phyloP scores from a whole-genome alignment of 768 basidiomycete genomes.

The Roridomyces roridus region DNA sequence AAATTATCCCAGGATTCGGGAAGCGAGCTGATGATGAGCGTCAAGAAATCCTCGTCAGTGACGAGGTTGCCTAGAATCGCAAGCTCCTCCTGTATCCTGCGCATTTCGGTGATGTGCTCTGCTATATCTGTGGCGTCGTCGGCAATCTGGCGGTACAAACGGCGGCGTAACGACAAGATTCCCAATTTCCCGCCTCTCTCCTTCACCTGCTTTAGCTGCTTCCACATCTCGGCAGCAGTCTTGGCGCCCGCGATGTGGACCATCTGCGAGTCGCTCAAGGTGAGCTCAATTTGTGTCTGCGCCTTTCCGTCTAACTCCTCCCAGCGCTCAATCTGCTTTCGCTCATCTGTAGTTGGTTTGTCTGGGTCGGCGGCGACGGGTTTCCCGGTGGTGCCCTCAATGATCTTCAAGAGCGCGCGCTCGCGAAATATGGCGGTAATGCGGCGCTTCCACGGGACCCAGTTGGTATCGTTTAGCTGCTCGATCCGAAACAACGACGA shows the following conservation, averaged over 20 bases:
- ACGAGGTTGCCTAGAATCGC: constrained; percentile 1
- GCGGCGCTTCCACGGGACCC: constrained; percentile 12
- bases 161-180: no score
- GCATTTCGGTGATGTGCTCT: constrained; percentile 2
- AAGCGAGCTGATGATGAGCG: constrained; percentile 8
- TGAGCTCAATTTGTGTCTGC: constrained; percentile 9
- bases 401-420: not conserved
- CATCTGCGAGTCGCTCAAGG: constrained; percentile 12
- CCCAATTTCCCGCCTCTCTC: constrained; percentile 2
- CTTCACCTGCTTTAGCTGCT: constrained; percentile 11
- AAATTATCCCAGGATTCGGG: constrained; percentile 16
- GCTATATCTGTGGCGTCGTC: not conserved
- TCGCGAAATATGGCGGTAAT: constrained; percentile 3
- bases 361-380: not conserved
- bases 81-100: constrained; percentile 9
- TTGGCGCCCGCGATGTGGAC: constrained; percentile 12
- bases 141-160: no score
- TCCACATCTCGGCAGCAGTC: constrained; percentile 16
- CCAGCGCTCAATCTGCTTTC: not conserved
- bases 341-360: constrained; percentile 4
- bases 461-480: constrained; percentile 9
- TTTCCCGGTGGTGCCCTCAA: not conserved
- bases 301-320: constrained; percentile 6
- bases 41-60: constrained; percentile 14
- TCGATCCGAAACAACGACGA: constrained; percentile 9